A percentile compares a stretch with the other conserved stretches of the same genome.
These are phyloP conservation scores for Saccharomyces mikatae DNA, from an alignment of 805 yeast genomes.

Conservation along the genomic window DNA sequence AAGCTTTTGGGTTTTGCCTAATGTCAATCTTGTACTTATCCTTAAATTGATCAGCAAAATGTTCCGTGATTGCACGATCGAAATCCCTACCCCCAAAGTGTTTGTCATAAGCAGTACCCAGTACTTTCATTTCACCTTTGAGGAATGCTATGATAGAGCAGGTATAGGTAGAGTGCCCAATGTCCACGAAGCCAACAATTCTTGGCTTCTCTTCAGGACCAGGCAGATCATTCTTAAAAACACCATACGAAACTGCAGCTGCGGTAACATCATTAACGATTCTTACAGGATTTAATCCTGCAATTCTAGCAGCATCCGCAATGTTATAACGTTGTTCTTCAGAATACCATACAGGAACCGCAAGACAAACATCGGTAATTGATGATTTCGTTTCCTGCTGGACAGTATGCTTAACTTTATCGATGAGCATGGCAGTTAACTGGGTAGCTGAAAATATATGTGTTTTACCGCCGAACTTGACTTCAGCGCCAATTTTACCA, in stretches of 20 bases:
- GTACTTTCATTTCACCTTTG: conserved; percentile 90
- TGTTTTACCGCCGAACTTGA: conserved; percentile 72
- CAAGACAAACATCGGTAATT: conserved; percentile 80
- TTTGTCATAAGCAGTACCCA: conserved; percentile 89
- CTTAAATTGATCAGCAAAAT: conserved; percentile 88
- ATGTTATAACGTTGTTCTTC: conserved; percentile 96
- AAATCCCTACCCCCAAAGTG: conserved; percentile 98
- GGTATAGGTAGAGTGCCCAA: conserved; percentile 93
- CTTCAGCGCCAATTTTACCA: conserved; percentile 78
- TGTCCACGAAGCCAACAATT: conserved; percentile 87
- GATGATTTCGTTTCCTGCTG: conserved; percentile 67
- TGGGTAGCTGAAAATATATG: conserved; percentile 79
- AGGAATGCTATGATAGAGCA: conserved; percentile 84
- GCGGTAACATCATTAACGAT: conserved; percentile 96
- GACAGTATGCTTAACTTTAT: conserved; percentile 79
- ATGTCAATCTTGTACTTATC: conserved; percentile 90
- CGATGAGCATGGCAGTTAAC: conserved; percentile 88
- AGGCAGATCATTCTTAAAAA: conserved; percentile 92
- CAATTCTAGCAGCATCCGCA: conserved; percentile 89
- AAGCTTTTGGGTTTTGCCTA: conserved; percentile 86
- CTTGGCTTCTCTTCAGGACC: conserved; percentile 71
- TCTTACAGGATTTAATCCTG: conserved; percentile 97
- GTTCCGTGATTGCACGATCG: conserved; percentile 88
- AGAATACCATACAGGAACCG: conserved; percentile 96
- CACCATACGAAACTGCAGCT: conserved; percentile 99